Evolutionary conservation across 164 flowering plant species (phyloP).

Genomic region (grape (Vitis vinifera)): DNA sequence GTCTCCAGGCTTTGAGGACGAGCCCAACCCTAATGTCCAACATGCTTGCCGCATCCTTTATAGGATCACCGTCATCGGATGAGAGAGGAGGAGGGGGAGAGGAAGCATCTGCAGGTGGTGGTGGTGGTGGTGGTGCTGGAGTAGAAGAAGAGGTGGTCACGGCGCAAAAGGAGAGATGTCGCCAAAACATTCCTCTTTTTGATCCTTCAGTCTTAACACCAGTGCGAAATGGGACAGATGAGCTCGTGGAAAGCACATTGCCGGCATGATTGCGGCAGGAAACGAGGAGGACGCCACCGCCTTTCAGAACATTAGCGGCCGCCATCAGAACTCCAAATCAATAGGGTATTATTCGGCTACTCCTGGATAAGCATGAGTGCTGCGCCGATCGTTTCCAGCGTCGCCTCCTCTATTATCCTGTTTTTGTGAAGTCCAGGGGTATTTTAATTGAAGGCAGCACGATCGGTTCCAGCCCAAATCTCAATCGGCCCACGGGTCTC

Average conservation of each 20-base stretch:
- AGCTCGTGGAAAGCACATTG: neutral
- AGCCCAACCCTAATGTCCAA: constrained; percentile 85
- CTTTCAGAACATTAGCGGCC: constrained; percentile 6
- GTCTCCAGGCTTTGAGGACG: constrained; percentile 73
- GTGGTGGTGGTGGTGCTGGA: neutral
- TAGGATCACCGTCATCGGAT: neutral
- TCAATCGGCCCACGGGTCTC: too few species aligned
- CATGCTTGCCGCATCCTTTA: constrained; percentile 50
- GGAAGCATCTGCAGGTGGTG: neutral
- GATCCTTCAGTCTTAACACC: neutral
- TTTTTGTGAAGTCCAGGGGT: too few species aligned
- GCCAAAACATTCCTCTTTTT: neutral
- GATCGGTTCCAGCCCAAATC: too few species aligned
- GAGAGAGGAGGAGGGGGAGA: constrained; percentile 2
- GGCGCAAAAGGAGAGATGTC: neutral
- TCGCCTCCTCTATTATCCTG: too few species aligned
- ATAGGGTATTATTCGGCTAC: too few species aligned
- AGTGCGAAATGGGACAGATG: neutral
- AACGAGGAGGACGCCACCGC: neutral
- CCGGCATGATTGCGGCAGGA: neutral
- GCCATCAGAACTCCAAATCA: neutral
- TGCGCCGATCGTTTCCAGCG: too few species aligned
- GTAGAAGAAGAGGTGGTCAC: neutral
- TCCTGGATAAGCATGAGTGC: too few species aligned
- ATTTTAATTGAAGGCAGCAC: too few species aligned